Percentiles rank a stretch among this genome's conserved stretches.
These are phyloP conservation scores for Tolypocladium ovalisporum DNA, from an alignment of 2,329 filamentous ascomycete species.

Conservation along the genomic window DNA sequence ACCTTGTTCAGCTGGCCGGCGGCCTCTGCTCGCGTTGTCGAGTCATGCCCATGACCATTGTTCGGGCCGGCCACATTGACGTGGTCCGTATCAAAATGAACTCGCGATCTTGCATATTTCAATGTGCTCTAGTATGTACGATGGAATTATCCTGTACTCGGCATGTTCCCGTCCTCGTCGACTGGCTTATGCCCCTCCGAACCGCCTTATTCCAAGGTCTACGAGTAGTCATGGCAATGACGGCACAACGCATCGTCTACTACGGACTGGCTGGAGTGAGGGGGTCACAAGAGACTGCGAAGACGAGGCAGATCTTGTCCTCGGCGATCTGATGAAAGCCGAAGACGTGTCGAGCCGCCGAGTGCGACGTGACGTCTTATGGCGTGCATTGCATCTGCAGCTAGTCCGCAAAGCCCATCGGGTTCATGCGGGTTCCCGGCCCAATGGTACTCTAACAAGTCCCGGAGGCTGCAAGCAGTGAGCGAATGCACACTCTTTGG, in stretches of 20 bases:
- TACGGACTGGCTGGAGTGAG: no score
- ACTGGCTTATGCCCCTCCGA: constrained; percentile 8
- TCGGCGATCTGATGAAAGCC: neutral
- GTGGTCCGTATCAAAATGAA: no score
- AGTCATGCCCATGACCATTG: no score
- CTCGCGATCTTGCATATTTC: neutral
- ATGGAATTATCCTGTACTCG: no score
- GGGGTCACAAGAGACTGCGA: neutral
- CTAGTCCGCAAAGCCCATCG: neutral
- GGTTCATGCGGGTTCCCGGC: constrained; percentile 7
- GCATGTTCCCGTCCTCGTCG: constrained; percentile 1
- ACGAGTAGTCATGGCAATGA: neutral
- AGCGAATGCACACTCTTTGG: neutral
- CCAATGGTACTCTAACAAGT: neutral
- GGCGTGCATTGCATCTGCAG: constrained; percentile 13
- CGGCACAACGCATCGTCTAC: neutral
- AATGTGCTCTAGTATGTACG: no score
- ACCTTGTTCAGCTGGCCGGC: neutral
- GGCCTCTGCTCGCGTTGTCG: neutral
- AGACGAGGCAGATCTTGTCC: constrained; percentile 1
- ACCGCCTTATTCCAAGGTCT: neutral
- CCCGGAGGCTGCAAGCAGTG: neutral
- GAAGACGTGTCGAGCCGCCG: neutral
- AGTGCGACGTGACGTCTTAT: constrained; percentile 3
- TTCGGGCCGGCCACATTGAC: no score